Base-by-base conservation (phyloP, 257 asterid genomes). In the Penstemon barbatus region DNA sequence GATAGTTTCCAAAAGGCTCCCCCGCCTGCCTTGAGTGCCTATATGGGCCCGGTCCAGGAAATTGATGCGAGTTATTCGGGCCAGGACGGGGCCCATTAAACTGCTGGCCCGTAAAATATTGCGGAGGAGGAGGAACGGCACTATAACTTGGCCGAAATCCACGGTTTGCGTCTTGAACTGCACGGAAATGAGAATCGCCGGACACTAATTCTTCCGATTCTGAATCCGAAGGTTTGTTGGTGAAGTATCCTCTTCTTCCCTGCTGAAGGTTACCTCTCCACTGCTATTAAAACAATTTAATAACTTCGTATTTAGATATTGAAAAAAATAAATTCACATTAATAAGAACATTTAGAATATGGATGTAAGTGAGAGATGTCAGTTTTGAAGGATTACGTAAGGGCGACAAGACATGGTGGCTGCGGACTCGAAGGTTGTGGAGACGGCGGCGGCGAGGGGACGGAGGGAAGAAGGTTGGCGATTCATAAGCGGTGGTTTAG, bases 141-240 rank as follows among this genome's bases (percentile, higher is more conserved):
- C 62, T 58, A 71, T 70, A 79, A 62, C 40, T 72, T 4, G 78
- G 84, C 8, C 84, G 80, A 73, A 82, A 78, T 65, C 89, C 82
- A 57, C 84, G 82, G 72, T 86, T 84, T 73, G 87, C 71, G 67
- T 72, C 81, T 55, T 69, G 83, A 19, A 82, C 87, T 10, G 89
- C 85, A 61, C 15, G 8, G 41, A 15, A 41, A 41, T 86, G 90
- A 6, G 85, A 81, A 69, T 85, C 94, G n/a, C 95, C 90, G 66
- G 84, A 51, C 19, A 79, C 81, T 8, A 77, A 74, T 53, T 81
- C 33, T 25, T 25, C 89, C 53, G 63, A 58, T 1, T 61, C 59
- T 56, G 66, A 62, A 41, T 73, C 77, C 8, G 37, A 63, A 7
- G 91, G 65, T 61, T 71, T 80, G 67, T 78, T 83, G 61, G 87